Evolutionary conservation across 208 protist genomes (phyloP).

Genomic region (Leishmania braziliensis): DNA sequence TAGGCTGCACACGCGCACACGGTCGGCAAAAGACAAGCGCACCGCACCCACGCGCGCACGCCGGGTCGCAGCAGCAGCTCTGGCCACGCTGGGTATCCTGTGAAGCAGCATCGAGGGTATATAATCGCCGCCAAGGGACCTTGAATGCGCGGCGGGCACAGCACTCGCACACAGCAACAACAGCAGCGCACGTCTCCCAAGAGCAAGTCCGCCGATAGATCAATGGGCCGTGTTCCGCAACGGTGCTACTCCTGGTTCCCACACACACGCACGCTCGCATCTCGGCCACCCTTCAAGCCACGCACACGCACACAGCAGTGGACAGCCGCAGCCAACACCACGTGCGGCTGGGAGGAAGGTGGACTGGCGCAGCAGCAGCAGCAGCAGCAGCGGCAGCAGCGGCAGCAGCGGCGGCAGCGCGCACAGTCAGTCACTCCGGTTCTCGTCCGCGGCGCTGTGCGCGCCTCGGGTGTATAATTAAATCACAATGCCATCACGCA

Average conservation of each 20-base stretch:
- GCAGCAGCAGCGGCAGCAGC: not conserved
- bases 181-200: too few relatives aligned
- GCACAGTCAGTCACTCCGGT: conserved; percentile 3
- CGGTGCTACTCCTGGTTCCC: conserved; percentile 31
- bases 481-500: conserved; percentile 14
- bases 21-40: too few relatives aligned
- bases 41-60: too few relatives aligned
- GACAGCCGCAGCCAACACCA: not conserved
- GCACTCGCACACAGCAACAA: too few relatives aligned
- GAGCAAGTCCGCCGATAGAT: conserved; percentile 31
- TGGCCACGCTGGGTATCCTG: too few relatives aligned
- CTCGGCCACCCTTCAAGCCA: conserved; percentile 12
- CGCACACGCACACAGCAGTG: conserved; percentile 9
- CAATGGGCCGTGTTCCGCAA: conserved; percentile 28
- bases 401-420: not conserved
- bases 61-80: too few relatives aligned
- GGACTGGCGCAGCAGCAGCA: too few relatives aligned
- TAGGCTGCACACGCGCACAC: too few relatives aligned
- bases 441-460: conserved; percentile 5
- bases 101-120: too few relatives aligned
- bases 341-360: too few relatives aligned
- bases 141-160: too few relatives aligned
- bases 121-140: too few relatives aligned
- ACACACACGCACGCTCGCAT: not conserved
- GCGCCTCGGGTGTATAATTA: conserved; percentile 19